phyloP scores from a whole-genome alignment of 2,329 filamentous ascomycete species.

The Talaromyces sp. region DNA sequence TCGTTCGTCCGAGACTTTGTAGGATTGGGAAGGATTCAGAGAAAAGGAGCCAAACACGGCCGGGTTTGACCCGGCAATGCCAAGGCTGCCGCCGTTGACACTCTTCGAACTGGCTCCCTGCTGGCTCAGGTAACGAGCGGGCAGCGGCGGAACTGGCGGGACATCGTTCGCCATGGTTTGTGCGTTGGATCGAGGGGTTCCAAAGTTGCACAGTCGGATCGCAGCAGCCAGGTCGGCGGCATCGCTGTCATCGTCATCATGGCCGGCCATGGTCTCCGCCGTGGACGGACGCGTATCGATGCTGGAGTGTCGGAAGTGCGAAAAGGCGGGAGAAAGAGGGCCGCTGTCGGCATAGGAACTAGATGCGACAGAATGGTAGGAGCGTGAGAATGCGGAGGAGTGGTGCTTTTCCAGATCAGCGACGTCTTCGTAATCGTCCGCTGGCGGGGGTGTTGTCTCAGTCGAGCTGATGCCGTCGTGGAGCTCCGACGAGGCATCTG shows the following conservation, averaged over 20 bases:
- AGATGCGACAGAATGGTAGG: constrained; percentile 68
- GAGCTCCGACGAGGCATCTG: constrained; percentile 72
- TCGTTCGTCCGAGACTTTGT: constrained; percentile 47
- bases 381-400: constrained; percentile 60
- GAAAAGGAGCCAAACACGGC: constrained; percentile 38
- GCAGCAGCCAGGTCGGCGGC: constrained; percentile 85
- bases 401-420: constrained; percentile 46
- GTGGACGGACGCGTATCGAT: constrained; percentile 72
- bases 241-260: constrained; percentile 76
- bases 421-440: constrained; percentile 44
- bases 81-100: constrained; percentile 32
- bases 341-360: constrained; percentile 52
- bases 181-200: constrained; percentile 66
- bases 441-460: constrained; percentile 86
- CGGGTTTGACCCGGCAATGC: constrained; percentile 29
- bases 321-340: constrained; percentile 44
- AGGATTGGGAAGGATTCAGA: constrained; percentile 42
- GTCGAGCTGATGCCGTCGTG: constrained; percentile 74
- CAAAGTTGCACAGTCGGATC: constrained; percentile 83
- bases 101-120: constrained; percentile 53
- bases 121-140: constrained; percentile 66
- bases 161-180: constrained; percentile 64
- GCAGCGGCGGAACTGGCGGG: constrained; percentile 82
- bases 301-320: constrained; percentile 67
- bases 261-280: constrained; percentile 67